Evolutionary conservation across 805 yeast species (phyloP).

Genomic region (Grigorovia humatica): DNA sequence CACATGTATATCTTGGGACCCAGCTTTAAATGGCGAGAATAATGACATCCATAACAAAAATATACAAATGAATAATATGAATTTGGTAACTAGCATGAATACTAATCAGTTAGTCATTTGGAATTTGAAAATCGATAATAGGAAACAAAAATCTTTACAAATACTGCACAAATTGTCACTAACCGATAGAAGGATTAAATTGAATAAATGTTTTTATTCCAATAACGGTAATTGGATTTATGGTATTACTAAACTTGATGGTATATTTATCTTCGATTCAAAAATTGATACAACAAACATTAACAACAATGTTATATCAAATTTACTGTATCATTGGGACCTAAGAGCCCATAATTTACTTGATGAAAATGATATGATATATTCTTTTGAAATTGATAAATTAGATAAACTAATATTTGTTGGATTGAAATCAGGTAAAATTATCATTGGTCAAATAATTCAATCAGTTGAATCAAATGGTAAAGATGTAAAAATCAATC

Average conservation of each 20-base stretch:
- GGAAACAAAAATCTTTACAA: constrained; percentile 5
- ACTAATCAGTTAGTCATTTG: constrained; percentile 16
- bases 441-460: constrained; percentile 13
- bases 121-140: constrained; percentile 12
- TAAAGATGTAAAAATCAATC: constrained; percentile 1
- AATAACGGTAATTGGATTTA: constrained; percentile 38
- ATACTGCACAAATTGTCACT: constrained; percentile 11
- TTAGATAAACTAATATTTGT: constrained; percentile 31
- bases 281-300: background rate
- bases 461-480: background rate
- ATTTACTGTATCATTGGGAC: background rate
- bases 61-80: no score
- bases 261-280: constrained; percentile 30
- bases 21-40: constrained; percentile 10
- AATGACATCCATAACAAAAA: no score
- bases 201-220: constrained; percentile 29
- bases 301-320: background rate
- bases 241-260: constrained; percentile 34
- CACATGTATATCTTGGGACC: constrained; percentile 21
- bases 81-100: constrained; percentile 18
- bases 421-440: constrained; percentile 42
- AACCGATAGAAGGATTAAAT: constrained; percentile 8
- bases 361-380: constrained; percentile 18
- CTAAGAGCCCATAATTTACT: background rate
- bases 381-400: constrained; percentile 27